phyloP scores from a whole-genome alignment of 495 filamentous ascomycete genomes.

The Penicillium cosmopolitanum region DNA sequence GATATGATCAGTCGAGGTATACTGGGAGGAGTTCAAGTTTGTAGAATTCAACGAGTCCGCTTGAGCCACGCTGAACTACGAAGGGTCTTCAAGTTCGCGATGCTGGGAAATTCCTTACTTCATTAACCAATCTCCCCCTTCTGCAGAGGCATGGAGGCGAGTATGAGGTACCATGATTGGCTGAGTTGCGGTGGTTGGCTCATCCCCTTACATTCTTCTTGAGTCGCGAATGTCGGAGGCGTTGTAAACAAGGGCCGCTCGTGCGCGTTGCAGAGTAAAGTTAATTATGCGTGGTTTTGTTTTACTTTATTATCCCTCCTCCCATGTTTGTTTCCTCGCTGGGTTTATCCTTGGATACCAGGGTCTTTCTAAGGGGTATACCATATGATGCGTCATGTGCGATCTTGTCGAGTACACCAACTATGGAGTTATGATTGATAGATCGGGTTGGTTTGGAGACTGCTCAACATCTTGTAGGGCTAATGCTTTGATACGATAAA shows the following conservation, averaged over 20 bases:
- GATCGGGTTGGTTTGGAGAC: no score
- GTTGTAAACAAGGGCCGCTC: slow-evolving; percentile 22
- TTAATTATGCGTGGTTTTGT: background rate
- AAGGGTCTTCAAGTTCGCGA: background rate
- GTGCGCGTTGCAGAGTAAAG: background rate
- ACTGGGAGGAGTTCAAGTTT: background rate
- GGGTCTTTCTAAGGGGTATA: no score
- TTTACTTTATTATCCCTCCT: background rate
- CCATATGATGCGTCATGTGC: no score
- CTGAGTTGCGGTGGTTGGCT: slow-evolving; percentile 10
- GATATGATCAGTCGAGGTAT: slow-evolving; percentile 15
- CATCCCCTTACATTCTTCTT: slow-evolving; percentile 32
- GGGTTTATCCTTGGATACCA: no score
- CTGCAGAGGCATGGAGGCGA: slow-evolving; percentile 16
- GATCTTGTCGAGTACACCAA: no score
- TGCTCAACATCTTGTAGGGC: no score
- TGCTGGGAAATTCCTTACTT: slow-evolving; percentile 21
- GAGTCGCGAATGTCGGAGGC: slow-evolving; percentile 24
- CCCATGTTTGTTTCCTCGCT: no score
- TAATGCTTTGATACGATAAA: no score
- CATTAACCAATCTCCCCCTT: slow-evolving; percentile 13
- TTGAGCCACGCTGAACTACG: slow-evolving; percentile 12
- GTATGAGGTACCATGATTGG: slow-evolving; percentile 18
- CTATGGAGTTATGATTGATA: no score
- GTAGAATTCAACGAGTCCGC: slow-evolving; percentile 5